These are phyloP conservation scores for Kockiozyma suomiensis DNA, from an alignment of 805 yeast genomes.

Conservation along the genomic window DNA sequence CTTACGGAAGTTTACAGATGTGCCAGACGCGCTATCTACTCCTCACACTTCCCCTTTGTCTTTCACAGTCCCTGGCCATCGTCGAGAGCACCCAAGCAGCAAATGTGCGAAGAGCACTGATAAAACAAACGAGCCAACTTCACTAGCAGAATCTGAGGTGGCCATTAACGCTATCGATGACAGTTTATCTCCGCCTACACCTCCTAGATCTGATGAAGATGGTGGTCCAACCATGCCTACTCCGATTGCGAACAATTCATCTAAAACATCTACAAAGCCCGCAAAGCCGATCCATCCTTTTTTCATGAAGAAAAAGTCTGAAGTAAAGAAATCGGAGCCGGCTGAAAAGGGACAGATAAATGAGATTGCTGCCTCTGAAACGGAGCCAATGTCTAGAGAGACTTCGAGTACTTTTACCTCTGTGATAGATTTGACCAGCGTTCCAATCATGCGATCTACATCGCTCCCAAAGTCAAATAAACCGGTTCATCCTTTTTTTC, in stretches of 20 bases:
- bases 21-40: neutral
- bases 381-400: neutral
- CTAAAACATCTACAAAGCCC: neutral
- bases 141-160: no score
- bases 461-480: neutral
- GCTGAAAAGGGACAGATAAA: no score
- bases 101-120: no score
- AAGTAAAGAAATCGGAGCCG: neutral
- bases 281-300: constrained; percentile 18
- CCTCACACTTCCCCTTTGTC: neutral
- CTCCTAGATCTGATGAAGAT: constrained; percentile 20
- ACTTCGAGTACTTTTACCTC: neutral
- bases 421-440: neutral
- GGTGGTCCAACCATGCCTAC: neutral
- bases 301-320: constrained; percentile 9
- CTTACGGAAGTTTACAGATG: neutral
- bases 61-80: neutral
- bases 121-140: no score
- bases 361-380: neutral
- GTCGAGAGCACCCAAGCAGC: no score
- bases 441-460: neutral
- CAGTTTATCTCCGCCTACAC: constrained; percentile 22
- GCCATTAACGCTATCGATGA: neutral
- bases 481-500: constrained; percentile 14
- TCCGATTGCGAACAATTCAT: neutral